Conservation (phyloP, 148 eudicot genomes). For the Rhododendron kiyosumense region DNA sequence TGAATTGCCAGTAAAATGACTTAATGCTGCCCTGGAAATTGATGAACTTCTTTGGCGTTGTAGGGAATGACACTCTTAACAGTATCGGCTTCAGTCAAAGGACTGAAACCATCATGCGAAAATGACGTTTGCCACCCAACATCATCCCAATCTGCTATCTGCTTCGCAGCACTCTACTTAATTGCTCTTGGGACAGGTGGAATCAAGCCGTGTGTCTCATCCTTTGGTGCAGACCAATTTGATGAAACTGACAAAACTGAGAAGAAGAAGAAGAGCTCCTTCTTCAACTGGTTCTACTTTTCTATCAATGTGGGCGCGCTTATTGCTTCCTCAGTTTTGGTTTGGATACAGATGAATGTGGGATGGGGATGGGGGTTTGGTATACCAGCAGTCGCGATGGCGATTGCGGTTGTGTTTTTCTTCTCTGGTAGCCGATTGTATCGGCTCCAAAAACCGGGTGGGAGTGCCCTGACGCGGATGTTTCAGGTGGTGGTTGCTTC, state of each 20-base stretch:
- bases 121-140: slow-evolving; percentile 27
- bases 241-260: slow-evolving; percentile 32
- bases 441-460: slow-evolving; percentile 32
- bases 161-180: slow-evolving; percentile 29
- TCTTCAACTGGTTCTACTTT: slow-evolving; percentile 43
- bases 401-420: slow-evolving; percentile 28
- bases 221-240: slow-evolving; percentile 37
- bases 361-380: slow-evolving; percentile 54
- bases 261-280: slow-evolving; percentile 38
- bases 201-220: slow-evolving; percentile 38
- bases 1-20: neutral
- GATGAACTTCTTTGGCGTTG: neutral
- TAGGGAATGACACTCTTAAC: slow-evolving; percentile 28
- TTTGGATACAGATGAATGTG: slow-evolving; percentile 48
- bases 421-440: slow-evolving; percentile 30
- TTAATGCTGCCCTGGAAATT: neutral
- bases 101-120: slow-evolving; percentile 26
- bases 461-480: slow-evolving; percentile 44
- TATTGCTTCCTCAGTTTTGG: slow-evolving; percentile 33
- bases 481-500: slow-evolving; percentile 39
- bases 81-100: slow-evolving; percentile 40
- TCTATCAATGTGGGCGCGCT: slow-evolving; percentile 45
- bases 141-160: slow-evolving; percentile 23
- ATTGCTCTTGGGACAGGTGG: slow-evolving; percentile 45
- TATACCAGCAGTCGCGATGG: slow-evolving; percentile 44